Percentiles rank a stretch among this genome's conserved stretches.
Conservation (phyloP, 2,329 filamentous ascomycete species). For the Penicillium brasilianum region DNA sequence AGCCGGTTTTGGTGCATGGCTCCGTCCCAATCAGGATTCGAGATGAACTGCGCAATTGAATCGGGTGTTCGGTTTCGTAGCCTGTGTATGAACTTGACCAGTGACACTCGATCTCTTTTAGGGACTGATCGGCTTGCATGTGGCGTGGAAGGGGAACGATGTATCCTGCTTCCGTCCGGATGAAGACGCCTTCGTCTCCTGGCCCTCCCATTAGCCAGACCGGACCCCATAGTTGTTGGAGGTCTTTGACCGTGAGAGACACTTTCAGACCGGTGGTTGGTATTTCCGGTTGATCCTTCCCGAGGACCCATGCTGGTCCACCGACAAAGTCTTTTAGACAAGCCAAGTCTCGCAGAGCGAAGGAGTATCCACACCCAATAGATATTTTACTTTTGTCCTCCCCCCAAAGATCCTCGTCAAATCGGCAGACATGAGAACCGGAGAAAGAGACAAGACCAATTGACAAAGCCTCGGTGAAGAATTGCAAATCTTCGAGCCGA, state of each 20-base stretch:
- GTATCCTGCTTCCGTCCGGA: constrained; percentile 19
- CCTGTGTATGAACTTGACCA: background rate
- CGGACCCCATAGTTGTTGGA: constrained; percentile 20
- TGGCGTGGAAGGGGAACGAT: constrained; percentile 13
- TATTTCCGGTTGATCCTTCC: background rate
- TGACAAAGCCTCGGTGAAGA: background rate
- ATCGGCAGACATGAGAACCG: constrained; percentile 19
- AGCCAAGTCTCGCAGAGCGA: constrained; percentile 9
- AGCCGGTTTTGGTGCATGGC: background rate
- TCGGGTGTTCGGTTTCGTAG: background rate
- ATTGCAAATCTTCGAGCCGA: background rate
- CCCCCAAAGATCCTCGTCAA: constrained; percentile 10
- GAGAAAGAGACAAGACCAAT: constrained; percentile 15
- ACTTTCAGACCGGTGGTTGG: constrained; percentile 2
- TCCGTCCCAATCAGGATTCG: constrained; percentile 5
- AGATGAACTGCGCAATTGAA: background rate
- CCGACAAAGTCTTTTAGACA: constrained; percentile 18
- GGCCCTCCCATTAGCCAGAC: constrained; percentile 9
- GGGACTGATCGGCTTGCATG: constrained; percentile 1
- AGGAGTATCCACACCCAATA: constrained; percentile 9
- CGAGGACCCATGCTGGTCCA: constrained; percentile 14
- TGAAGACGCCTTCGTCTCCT: constrained; percentile 4
- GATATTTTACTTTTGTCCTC: background rate
- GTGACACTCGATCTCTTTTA: constrained; percentile 1
- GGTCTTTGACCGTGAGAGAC: constrained; percentile 15